phyloP scores from a whole-genome alignment of 352 stramenopile species.

The Pythium guiyangense region DNA sequence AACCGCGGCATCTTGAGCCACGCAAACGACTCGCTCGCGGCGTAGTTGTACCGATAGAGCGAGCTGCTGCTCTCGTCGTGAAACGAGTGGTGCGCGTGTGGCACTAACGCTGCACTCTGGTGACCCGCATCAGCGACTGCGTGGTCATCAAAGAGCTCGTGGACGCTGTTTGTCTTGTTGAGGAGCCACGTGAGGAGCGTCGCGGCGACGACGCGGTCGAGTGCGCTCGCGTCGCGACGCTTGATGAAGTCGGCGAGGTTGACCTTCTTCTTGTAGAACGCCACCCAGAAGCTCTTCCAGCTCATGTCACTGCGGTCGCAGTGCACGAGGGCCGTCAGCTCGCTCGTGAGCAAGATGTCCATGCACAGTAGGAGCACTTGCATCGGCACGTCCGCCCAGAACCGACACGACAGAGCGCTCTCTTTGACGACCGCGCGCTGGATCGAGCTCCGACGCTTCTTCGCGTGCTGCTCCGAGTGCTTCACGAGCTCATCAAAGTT shows the following conservation, averaged over 20 bases:
- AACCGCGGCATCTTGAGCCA: slow-evolving; percentile 64
- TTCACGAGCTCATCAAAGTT: slow-evolving; percentile 40
- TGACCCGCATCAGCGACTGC: slow-evolving; percentile 1
- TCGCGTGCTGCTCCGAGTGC: slow-evolving; percentile 5
- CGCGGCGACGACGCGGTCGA: slow-evolving; percentile 30
- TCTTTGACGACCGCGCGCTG: neutral
- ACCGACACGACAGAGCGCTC: neutral
- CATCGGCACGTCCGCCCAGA: slow-evolving; percentile 41
- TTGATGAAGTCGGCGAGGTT: slow-evolving; percentile 43
- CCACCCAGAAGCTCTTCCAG: slow-evolving; percentile 46
- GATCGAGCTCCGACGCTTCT: slow-evolving; percentile 6
- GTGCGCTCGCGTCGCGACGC: slow-evolving; percentile 18
- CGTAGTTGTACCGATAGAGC: slow-evolving; percentile 37
- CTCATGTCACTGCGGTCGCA: slow-evolving; percentile 28
- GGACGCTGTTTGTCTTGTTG: slow-evolving; percentile 39
- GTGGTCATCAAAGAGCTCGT: slow-evolving; percentile 43
- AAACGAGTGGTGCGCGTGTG: slow-evolving; percentile 8
- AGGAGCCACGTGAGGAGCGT: slow-evolving; percentile 46
- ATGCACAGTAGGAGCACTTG: slow-evolving; percentile 53
- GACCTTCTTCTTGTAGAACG: slow-evolving; percentile 37
- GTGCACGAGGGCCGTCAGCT: slow-evolving; percentile 34
- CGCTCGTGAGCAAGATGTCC: slow-evolving; percentile 54
- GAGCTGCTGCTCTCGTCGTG: slow-evolving; percentile 23
- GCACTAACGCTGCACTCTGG: neutral
- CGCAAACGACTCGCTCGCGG: slow-evolving; percentile 37